Percentiles rank a stretch among this genome's conserved stretches.
phyloP scores from a whole-genome alignment of 1,284 basidiomycete species.

The Tranzscheliella williamsii region DNA sequence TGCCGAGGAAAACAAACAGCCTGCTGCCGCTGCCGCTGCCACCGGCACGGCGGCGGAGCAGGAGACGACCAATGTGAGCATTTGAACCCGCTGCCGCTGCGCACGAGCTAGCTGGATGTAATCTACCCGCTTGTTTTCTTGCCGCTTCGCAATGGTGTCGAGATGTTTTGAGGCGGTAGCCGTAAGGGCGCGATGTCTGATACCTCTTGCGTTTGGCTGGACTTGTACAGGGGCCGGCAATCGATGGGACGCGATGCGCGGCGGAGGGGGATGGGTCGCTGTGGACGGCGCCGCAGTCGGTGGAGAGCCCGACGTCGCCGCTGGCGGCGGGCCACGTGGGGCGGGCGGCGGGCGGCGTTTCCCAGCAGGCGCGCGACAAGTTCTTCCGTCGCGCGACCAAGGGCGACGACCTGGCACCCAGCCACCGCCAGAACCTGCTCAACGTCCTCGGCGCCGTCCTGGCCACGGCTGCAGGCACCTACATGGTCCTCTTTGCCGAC shows the following conservation, averaged over 20 bases:
- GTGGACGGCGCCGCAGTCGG: constrained; percentile 26
- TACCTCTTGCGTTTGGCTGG: too few species aligned
- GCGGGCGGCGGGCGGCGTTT: too few species aligned
- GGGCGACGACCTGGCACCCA: constrained; percentile 12
- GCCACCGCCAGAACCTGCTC: constrained; percentile 6
- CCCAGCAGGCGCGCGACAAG: constrained; percentile 3
- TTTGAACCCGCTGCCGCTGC: too few species aligned
- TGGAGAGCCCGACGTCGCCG: constrained; percentile 15
- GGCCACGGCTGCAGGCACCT: constrained; percentile 2
- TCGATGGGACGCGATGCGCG: too few species aligned
- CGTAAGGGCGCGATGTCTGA: too few species aligned
- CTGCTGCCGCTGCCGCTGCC: neutral
- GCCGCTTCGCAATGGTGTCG: too few species aligned
- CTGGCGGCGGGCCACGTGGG: too few species aligned
- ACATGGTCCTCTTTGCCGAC: constrained; percentile 34
- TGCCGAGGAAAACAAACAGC: constrained; percentile 35
- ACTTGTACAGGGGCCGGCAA: too few species aligned
- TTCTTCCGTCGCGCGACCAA: constrained; percentile 32
- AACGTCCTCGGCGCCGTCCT: constrained; percentile 18
- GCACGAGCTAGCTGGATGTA: too few species aligned
- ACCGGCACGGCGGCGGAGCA: too few species aligned
- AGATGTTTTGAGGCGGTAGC: too few species aligned
- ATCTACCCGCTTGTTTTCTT: too few species aligned
- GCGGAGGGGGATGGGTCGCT: constrained; percentile 2
- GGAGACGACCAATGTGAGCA: constrained; percentile 22